These are phyloP conservation scores for Cryptococcus maquisensis DNA, from an alignment of 1,284 basidiomycete genomes.

Conservation along the genomic window DNA sequence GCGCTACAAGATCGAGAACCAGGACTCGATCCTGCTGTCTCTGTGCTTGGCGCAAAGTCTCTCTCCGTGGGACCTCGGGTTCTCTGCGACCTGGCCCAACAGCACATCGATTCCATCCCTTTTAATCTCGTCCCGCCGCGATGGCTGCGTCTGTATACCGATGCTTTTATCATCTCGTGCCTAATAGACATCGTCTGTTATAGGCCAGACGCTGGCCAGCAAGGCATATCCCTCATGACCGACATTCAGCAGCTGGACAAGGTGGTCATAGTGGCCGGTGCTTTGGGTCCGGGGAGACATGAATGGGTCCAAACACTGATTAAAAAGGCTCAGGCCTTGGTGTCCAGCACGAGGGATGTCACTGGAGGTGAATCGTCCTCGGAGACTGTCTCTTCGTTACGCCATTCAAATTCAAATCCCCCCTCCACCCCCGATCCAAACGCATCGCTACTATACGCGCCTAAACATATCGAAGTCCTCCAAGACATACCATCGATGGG, in stretches of 20 bases:
- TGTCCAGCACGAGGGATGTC: too few species aligned
- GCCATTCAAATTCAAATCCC: neutral
- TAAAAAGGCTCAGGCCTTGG: slow-evolving; percentile 47
- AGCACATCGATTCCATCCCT: slow-evolving; percentile 47
- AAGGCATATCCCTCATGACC: slow-evolving; percentile 13
- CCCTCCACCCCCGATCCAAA: neutral
- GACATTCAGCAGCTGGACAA: slow-evolving; percentile 63
- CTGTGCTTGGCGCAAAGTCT: too few species aligned
- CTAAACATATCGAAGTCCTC: slow-evolving; percentile 45
- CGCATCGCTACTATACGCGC: slow-evolving; percentile 12
- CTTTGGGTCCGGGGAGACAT: slow-evolving; percentile 60
- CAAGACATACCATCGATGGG: slow-evolving; percentile 54
- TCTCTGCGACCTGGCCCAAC: slow-evolving; percentile 46
- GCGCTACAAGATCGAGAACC: too few species aligned
- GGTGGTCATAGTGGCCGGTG: slow-evolving; percentile 78
- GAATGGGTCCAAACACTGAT: slow-evolving; percentile 64
- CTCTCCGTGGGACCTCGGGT: slow-evolving; percentile 4
- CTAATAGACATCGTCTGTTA: slow-evolving; percentile 13
- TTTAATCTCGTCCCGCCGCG: slow-evolving; percentile 45
- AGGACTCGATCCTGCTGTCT: too few species aligned
- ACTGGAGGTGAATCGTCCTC: too few species aligned
- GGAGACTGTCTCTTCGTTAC: neutral
- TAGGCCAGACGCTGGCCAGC: neutral
- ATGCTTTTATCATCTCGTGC: slow-evolving; percentile 41
- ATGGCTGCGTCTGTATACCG: slow-evolving; percentile 52